phyloP scores from a whole-genome alignment of 1,284 basidiomycete genomes.

The Stereum hirsutum region DNA sequence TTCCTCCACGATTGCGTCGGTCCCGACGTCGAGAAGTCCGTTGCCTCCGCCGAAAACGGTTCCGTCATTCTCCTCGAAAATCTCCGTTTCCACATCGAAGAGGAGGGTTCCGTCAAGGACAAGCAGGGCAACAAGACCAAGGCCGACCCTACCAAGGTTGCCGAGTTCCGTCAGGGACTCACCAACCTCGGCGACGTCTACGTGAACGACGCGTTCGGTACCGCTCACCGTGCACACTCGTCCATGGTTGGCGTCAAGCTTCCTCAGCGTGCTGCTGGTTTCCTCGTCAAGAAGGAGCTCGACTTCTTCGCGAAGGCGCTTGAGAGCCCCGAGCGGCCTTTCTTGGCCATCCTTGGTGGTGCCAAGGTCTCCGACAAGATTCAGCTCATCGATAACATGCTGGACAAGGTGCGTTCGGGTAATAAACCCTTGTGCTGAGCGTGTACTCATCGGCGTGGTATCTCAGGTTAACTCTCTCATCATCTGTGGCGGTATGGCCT shows the following conservation, averaged over 20 bases:
- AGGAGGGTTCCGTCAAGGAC: constrained; percentile 93
- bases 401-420: constrained; percentile 81
- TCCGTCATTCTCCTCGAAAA: constrained; percentile 94
- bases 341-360: constrained; percentile 97
- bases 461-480: constrained; percentile 89
- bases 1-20: constrained; percentile 90
- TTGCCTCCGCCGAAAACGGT: constrained; percentile 64
- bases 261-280: constrained; percentile 89
- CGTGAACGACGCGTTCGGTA: constrained; percentile 98
- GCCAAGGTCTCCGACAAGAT: constrained; percentile 99
- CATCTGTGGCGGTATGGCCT: constrained; percentile 98
- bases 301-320: constrained; percentile 98
- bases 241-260: constrained; percentile 97
- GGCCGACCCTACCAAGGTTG: constrained; percentile 78
- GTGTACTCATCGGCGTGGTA: constrained; percentile 3
- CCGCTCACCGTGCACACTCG: constrained; percentile 96
- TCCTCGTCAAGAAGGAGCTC: constrained; percentile 98
- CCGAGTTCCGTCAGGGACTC: constrained; percentile 80
- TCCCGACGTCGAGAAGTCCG: constrained; percentile 71
- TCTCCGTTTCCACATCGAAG: constrained; percentile 96
- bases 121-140: constrained; percentile 91
- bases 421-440: constrained; percentile 2
- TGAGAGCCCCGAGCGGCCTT: constrained; percentile 90
- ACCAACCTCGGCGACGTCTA: constrained; percentile 95
- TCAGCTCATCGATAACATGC: constrained; percentile 97